Evolutionary conservation across 148 eudicot genomes (phyloP).

Genomic region (Rhododendron molle): DNA sequence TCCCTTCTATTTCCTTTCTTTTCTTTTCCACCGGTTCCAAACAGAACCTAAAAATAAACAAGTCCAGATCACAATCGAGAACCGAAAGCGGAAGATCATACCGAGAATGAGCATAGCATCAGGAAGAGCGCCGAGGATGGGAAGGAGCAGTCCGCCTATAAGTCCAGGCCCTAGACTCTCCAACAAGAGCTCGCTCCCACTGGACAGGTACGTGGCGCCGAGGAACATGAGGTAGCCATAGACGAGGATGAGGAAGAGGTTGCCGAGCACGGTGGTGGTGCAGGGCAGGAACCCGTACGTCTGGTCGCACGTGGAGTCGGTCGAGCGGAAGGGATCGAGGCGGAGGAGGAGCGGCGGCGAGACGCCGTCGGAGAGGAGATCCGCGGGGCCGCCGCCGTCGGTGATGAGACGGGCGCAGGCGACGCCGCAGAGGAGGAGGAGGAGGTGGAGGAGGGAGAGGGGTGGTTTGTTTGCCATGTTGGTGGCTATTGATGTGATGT

Average conservation of each 20-base stretch:
- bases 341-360: constrained; percentile 5
- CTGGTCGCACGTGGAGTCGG: constrained; percentile 35
- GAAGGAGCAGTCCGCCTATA: constrained; percentile 80
- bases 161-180: constrained; percentile 91
- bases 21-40: no score
- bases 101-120: constrained; percentile 96
- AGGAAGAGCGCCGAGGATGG: constrained; percentile 90
- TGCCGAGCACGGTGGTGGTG: constrained; percentile 43
- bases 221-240: constrained; percentile 55
- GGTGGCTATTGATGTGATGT: not conserved
- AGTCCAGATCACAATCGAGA: constrained; percentile 6
- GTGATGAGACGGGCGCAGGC: constrained; percentile 21
- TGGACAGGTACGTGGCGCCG: constrained; percentile 43
- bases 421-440: constrained; percentile 23
- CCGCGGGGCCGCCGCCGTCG: constrained; percentile 10
- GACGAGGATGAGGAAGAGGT: constrained; percentile 44
- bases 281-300: constrained; percentile 62
- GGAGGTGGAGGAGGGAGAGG: constrained; percentile 12
- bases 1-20: no score
- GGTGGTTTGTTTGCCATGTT: constrained; percentile 8
- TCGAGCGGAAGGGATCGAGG: not conserved
- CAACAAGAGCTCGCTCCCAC: constrained; percentile 62
- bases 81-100: constrained; percentile 10
- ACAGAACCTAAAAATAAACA: no score
- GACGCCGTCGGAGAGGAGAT: constrained; percentile 41